phyloP scores from a whole-genome alignment of 2,329 filamentous ascomycete species.

The Pochonia chlamydosporia region DNA sequence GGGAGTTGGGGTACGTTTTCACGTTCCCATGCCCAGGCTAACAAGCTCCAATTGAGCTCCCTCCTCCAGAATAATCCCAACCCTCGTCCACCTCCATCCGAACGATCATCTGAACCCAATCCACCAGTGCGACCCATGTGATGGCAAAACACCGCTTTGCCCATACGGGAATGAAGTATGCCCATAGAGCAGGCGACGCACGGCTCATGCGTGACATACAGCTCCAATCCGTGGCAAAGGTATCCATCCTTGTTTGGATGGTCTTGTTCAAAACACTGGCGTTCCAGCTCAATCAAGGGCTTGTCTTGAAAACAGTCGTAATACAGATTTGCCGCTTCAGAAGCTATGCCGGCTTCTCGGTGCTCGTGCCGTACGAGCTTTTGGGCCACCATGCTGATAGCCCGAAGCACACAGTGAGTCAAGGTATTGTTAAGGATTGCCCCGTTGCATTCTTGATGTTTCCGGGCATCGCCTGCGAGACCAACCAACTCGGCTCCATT shows the following conservation, averaged over 20 bases:
- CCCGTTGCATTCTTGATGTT: constrained; percentile 47
- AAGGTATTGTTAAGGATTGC: constrained; percentile 62
- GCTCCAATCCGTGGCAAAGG: constrained; percentile 85
- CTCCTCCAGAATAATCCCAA: constrained; percentile 65
- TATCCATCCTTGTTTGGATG: constrained; percentile 74
- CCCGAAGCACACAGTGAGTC: constrained; percentile 71
- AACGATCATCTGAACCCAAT: constrained; percentile 69
- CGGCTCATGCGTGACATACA: constrained; percentile 93
- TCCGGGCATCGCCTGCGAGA: constrained; percentile 71
- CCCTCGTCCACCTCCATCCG: constrained; percentile 51
- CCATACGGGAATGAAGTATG: constrained; percentile 88
- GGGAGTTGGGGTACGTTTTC: constrained; percentile 31
- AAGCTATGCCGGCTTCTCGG: constrained; percentile 27
- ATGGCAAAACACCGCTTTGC: constrained; percentile 72
- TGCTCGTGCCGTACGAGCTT: constrained; percentile 55
- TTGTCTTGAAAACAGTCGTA: constrained; percentile 63
- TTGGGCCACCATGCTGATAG: constrained; percentile 76
- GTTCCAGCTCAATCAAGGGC: constrained; percentile 64
- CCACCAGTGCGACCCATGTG: constrained; percentile 79
- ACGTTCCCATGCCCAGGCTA: constrained; percentile 71
- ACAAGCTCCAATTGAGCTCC: constrained; percentile 80
- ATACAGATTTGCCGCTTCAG: constrained; percentile 35
- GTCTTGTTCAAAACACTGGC: constrained; percentile 54
- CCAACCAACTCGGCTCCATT: constrained; percentile 56
- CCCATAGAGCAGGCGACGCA: constrained; percentile 98